Percentiles rank a stretch among this genome's conserved stretches.
phyloP scores from a whole-genome alignment of 441 rosid genomes.

The Sinapis alba region DNA sequence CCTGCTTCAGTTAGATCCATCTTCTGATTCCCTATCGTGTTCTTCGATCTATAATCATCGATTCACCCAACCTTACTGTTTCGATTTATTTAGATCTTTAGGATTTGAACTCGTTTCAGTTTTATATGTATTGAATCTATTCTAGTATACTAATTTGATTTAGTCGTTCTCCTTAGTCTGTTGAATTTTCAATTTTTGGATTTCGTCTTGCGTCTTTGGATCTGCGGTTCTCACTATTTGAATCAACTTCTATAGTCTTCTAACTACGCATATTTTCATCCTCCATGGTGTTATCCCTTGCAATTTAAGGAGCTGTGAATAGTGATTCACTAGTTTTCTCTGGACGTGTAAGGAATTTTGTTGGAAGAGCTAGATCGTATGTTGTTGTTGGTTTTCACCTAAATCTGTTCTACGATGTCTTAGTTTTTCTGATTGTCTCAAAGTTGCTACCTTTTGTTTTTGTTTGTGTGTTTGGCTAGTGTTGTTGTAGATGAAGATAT shows the following conservation, averaged over 20 bases:
- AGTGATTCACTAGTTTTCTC: neutral
- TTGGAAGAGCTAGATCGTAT: neutral
- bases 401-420: neutral
- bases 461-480: neutral
- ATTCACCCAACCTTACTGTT: neutral
- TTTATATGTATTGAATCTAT: neutral
- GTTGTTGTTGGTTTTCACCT: neutral
- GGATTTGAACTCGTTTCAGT: constrained; percentile 14
- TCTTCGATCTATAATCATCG: constrained; percentile 33
- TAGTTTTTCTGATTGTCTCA: neutral
- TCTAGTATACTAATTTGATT: neutral
- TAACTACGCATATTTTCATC: neutral
- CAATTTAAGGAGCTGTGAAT: neutral
- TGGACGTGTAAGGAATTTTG: neutral
- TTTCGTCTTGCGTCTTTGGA: constrained; percentile 20
- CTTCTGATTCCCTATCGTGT: neutral
- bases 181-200: neutral
- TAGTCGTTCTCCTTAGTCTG: neutral
- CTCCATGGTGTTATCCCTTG: neutral
- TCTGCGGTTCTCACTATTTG: constrained; percentile 15
- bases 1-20: constrained; percentile 28
- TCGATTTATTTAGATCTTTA: constrained; percentile 11
- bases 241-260: neutral
- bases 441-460: neutral
- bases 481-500: neutral